These are phyloP conservation scores for Letharia columbiana DNA, from an alignment of 495 filamentous ascomycete species.

Conservation along the genomic window DNA sequence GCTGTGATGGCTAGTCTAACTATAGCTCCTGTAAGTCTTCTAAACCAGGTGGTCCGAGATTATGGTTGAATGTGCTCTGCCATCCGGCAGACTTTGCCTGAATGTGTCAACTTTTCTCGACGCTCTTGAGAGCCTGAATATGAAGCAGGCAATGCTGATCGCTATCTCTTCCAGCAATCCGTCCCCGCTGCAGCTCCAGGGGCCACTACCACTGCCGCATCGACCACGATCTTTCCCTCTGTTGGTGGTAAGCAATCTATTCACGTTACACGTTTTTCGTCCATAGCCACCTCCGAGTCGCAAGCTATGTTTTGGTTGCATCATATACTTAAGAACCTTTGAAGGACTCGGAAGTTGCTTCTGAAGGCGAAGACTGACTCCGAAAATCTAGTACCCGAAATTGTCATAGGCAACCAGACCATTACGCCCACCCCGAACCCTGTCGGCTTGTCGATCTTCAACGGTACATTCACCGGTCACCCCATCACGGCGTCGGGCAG, in stretches of 20 bases:
- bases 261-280: not conserved
- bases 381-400: conserved; percentile 12
- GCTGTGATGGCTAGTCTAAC: conserved; percentile 17
- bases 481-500: not conserved
- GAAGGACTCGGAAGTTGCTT: not conserved
- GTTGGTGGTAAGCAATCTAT: not conserved
- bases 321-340: not conserved
- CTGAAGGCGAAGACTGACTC: not conserved
- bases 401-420: conserved; percentile 24
- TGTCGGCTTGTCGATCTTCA: conserved; percentile 18
- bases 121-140: not conserved
- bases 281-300: not conserved
- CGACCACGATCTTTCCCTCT: conserved; percentile 17
- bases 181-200: conserved; percentile 8
- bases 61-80: not conserved
- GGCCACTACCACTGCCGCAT: conserved; percentile 11
- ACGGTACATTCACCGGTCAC: conserved; percentile 7
- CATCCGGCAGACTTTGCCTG: not conserved
- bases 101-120: not conserved
- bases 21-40: conserved; percentile 21
- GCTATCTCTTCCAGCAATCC: conserved; percentile 5
- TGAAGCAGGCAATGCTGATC: not conserved
- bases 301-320: not conserved
- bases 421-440: conserved; percentile 21
- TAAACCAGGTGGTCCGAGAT: not conserved